Evolutionary conservation across 768 basidiomycete species (phyloP), one percentile per base, ranked within the genome.

Genomic region (Rhizopogon vinicolor): DNA sequence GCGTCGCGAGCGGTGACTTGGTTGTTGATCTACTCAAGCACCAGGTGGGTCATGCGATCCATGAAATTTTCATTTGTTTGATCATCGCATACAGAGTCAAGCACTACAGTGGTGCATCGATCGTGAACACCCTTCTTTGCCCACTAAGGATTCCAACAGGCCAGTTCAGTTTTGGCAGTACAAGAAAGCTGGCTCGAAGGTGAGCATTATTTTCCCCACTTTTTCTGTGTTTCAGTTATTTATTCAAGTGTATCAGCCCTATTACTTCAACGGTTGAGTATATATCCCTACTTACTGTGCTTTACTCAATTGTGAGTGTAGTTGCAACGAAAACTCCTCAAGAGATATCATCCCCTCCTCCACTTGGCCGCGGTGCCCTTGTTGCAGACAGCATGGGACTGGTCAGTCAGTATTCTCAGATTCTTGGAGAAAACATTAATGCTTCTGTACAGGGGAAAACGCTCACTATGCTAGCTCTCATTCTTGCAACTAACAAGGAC

Each of bases 141-240:
- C 93, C 2, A 79, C 74, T 55, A 79, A 72, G 33, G 83, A 85
- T 49, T 66, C 68, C 0, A 92, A 93, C 55, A 79, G 77, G 37
- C 87, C 91, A 0, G 89, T 93, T 1, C 94, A 96, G 68, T 93
- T 97, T 63, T 97, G 93, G 94, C 85, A 91, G 63, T 68, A 85
- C 29, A 80, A 72, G 62, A 85, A 80, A 63, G 74, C 68, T 29
- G 78, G 75, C 0, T 63, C 66, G 48, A 84, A 87, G 74, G 89
- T 84, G 55, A 16, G 74, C 35, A 5, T 60, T 14, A 8, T 39
- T 18, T 19, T n/a, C 14, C 31, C 25, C 55, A 1, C 10, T 35
- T 25, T 7, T 46, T 41, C 29, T 18, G 33, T 8, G 19, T 37
- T 7, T 22, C 5, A 46, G 35, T 25, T 5, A 16, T 3, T 41